Evolutionary conservation across 2,329 filamentous ascomycete species (phyloP).

Genomic region (Davidsoniella eucalypti): DNA sequence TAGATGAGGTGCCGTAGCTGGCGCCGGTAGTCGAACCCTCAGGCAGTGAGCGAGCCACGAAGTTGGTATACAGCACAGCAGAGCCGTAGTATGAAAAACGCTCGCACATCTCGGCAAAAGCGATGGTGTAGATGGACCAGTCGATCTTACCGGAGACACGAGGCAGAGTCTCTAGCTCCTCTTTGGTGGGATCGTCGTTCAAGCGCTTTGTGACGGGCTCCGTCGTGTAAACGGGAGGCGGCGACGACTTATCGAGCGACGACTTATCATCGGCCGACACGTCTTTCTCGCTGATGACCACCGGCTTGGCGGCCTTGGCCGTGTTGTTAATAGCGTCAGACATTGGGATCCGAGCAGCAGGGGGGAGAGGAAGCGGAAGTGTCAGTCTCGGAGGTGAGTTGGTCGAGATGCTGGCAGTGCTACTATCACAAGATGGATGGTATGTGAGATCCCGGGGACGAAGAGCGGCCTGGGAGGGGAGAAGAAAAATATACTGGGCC

Average conservation of each 20-base stretch:
- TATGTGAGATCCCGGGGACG: too few relatives aligned
- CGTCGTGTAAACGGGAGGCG: constrained; percentile 14
- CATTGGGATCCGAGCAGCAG: background rate
- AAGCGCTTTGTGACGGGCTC: constrained; percentile 18
- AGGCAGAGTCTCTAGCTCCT: constrained; percentile 43
- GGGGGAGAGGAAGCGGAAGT: background rate
- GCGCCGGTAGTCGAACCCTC: constrained; percentile 37
- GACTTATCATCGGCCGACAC: constrained; percentile 2
- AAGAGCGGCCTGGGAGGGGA: background rate
- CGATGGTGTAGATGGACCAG: constrained; percentile 50
- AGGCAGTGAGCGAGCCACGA: constrained; percentile 40
- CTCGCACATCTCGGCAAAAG: constrained; percentile 59
- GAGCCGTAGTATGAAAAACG: constrained; percentile 66
- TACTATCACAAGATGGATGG: too few relatives aligned
- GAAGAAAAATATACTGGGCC: too few relatives aligned
- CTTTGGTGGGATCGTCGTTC: constrained; percentile 37
- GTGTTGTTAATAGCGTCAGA: background rate
- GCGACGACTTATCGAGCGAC: constrained; percentile 13
- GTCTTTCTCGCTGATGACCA: background rate
- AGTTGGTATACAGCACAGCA: constrained; percentile 51
- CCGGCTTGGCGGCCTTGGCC: constrained; percentile 2
- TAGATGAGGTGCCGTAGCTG: constrained; percentile 18
- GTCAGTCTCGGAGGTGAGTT: too few relatives aligned
- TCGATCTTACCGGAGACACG: constrained; percentile 49
- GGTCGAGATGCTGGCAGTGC: too few relatives aligned